Conservation (phyloP, 108 stramenopile species). For the Discostella pseudostelligera region DNA sequence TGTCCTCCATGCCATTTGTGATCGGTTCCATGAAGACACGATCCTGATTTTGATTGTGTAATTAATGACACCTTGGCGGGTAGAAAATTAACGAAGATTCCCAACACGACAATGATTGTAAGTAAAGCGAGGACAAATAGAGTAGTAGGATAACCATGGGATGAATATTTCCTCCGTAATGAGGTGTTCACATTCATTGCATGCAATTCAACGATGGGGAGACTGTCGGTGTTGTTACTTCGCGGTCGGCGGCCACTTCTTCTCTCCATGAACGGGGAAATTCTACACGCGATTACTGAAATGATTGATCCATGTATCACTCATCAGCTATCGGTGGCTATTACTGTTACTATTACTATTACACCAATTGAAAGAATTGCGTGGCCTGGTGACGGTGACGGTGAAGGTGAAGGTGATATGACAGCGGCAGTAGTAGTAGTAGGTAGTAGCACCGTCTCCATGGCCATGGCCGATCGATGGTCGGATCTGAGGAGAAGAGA, state of each 20-base stretch:
- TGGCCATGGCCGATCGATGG: too few species aligned
- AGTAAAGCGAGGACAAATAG: not conserved
- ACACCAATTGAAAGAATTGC: too few species aligned
- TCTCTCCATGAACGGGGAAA: slow-evolving; percentile 1
- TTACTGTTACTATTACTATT: too few species aligned
- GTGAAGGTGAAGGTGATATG: too few species aligned
- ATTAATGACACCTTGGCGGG: slow-evolving; percentile 12
- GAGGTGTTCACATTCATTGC: slow-evolving; percentile 4
- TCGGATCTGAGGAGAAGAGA: too few species aligned
- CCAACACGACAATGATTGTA: not conserved
- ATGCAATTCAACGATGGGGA: slow-evolving; percentile 1
- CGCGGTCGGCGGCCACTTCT: slow-evolving; percentile 9
- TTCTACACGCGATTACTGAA: too few species aligned
- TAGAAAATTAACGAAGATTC: slow-evolving; percentile 2
- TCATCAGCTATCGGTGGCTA: too few species aligned
- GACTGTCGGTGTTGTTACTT: not conserved
- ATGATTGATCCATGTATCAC: too few species aligned
- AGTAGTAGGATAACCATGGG: not conserved
- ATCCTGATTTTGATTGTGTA: slow-evolving; percentile 2
- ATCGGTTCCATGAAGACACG: slow-evolving; percentile 14
- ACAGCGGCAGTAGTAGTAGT: too few species aligned
- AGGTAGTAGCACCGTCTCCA: too few species aligned
- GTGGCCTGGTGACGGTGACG: too few species aligned
- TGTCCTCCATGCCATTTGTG: slow-evolving; percentile 51
- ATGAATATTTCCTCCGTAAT: slow-evolving; percentile 2